phyloP scores from a whole-genome alignment of 371 early-diverging fungal species.

The Haplosporangium sp. region DNA sequence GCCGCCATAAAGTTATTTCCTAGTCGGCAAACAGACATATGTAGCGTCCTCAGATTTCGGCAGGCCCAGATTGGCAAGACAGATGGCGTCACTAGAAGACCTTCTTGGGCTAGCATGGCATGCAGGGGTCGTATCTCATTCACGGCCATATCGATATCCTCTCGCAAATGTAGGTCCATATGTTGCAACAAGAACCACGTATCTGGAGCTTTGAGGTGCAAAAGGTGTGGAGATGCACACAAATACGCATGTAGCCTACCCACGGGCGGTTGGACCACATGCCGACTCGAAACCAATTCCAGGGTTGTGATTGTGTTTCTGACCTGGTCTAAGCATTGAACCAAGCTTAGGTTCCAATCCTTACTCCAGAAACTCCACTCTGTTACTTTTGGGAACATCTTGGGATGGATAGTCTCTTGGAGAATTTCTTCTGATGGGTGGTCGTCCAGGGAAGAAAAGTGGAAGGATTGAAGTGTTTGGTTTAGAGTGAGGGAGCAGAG shows the following conservation, averaged over 20 bases:
- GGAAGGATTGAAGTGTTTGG: neutral
- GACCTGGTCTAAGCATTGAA: neutral
- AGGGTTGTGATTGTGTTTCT: neutral
- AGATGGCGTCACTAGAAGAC: too few species aligned
- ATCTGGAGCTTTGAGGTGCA: constrained; percentile 4
- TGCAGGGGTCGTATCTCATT: neutral
- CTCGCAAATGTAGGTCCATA: neutral
- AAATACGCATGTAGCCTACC: neutral
- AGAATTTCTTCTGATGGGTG: neutral
- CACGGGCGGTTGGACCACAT: too few species aligned
- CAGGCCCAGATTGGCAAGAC: constrained; percentile 1
- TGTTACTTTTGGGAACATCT: constrained; percentile 1
- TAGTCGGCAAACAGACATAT: neutral
- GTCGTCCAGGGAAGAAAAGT: neutral
- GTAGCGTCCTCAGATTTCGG: constrained; percentile 1
- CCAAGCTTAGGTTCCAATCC: too few species aligned
- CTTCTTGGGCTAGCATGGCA: neutral
- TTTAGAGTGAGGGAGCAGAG: too few species aligned
- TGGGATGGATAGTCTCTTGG: neutral
- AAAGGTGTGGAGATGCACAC: constrained; percentile 3
- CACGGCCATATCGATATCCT: neutral
- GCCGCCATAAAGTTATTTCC: neutral
- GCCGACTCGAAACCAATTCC: too few species aligned
- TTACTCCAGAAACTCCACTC: neutral
- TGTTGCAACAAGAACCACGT: too few species aligned